Conservation (phyloP, 768 basidiomycete genomes). For the Leccinum variicolor region DNA sequence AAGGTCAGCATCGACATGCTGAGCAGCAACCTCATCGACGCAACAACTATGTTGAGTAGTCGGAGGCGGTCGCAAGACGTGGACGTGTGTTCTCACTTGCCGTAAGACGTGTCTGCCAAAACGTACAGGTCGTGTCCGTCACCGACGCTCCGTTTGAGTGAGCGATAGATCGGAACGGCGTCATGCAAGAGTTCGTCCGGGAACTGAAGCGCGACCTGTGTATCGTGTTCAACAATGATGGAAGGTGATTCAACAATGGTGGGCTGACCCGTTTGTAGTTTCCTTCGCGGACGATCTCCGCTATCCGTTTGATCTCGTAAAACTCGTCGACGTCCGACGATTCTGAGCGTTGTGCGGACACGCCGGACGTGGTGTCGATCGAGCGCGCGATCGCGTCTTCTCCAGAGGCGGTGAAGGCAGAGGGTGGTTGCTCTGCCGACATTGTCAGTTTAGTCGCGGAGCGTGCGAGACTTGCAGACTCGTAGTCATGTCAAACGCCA, state of each 20-base stretch:
- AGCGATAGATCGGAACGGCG: conserved; percentile 78
- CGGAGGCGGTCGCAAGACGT: not conserved
- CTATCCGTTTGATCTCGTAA: conserved; percentile 74
- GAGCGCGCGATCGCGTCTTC: conserved; percentile 61
- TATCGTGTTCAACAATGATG: not conserved
- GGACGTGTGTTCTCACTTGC: conserved; percentile 53
- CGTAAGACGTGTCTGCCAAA: conserved; percentile 97
- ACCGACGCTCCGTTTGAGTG: conserved; percentile 52
- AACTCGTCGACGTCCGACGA: conserved; percentile 52
- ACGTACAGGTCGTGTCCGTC: conserved; percentile 67
- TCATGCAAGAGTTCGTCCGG: conserved; percentile 89
- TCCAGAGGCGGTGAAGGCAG: conserved; percentile 52
- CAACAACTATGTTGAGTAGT: conserved; percentile 61
- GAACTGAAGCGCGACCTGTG: conserved; percentile 87
- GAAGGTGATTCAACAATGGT: not conserved
- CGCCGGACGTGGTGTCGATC: conserved; percentile 45
- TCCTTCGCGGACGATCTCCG: conserved; percentile 53
- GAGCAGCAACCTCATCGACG: conserved; percentile 93
- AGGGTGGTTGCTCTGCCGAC: conserved; percentile 7
- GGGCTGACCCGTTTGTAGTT: conserved; percentile 68
- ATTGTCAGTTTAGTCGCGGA: not conserved
- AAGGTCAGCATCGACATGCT: conserved; percentile 88
- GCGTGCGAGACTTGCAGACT: not conserved
- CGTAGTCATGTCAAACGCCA: not conserved
- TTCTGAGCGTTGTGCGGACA: conserved; percentile 29